These are phyloP conservation scores for Termitomyces sp. DNA, from an alignment of 768 basidiomycete species.

Conservation along the genomic window DNA sequence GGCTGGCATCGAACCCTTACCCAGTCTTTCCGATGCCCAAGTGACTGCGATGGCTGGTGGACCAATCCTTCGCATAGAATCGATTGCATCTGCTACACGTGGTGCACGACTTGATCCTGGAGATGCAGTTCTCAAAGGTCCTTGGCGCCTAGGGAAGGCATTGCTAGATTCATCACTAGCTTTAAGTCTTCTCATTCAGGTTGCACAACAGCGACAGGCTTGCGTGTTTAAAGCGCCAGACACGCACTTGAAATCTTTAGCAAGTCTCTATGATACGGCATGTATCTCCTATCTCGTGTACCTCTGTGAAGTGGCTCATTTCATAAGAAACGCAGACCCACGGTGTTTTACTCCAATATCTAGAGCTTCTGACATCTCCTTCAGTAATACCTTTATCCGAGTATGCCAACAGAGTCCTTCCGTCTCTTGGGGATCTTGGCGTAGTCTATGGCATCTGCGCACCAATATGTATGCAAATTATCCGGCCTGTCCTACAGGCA, in stretches of 20 bases:
- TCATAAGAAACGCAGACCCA: slow-evolving; percentile 55
- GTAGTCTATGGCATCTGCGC: slow-evolving; percentile 75
- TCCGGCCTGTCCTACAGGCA: slow-evolving; percentile 73
- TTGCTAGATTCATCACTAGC: slow-evolving; percentile 69
- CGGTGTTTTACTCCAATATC: slow-evolving; percentile 86
- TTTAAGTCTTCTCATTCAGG: slow-evolving; percentile 85
- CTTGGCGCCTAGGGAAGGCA: slow-evolving; percentile 58
- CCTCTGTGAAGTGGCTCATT: slow-evolving; percentile 6
- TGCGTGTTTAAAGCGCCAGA: slow-evolving; percentile 73
- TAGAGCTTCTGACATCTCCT: slow-evolving; percentile 79
- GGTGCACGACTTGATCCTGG: slow-evolving; percentile 67
- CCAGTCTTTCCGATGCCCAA: slow-evolving; percentile 84
- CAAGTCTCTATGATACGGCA: slow-evolving; percentile 85
- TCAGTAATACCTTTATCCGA: slow-evolving; percentile 61
- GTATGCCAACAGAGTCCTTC: slow-evolving; percentile 70
- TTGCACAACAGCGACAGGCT: slow-evolving; percentile 86
- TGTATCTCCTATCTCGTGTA: slow-evolving; percentile 22
- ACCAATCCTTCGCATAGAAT: slow-evolving; percentile 79
- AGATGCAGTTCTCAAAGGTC: slow-evolving; percentile 60
- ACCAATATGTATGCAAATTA: slow-evolving; percentile 90
- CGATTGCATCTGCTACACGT: slow-evolving; percentile 72
- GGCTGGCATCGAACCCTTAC: slow-evolving; percentile 90
- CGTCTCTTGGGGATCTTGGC: slow-evolving; percentile 68
- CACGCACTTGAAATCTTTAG: slow-evolving; percentile 80
- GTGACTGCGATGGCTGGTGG: slow-evolving; percentile 91